Conservation (phyloP, 805 yeast genomes). For the Clavispora fructus region DNA sequence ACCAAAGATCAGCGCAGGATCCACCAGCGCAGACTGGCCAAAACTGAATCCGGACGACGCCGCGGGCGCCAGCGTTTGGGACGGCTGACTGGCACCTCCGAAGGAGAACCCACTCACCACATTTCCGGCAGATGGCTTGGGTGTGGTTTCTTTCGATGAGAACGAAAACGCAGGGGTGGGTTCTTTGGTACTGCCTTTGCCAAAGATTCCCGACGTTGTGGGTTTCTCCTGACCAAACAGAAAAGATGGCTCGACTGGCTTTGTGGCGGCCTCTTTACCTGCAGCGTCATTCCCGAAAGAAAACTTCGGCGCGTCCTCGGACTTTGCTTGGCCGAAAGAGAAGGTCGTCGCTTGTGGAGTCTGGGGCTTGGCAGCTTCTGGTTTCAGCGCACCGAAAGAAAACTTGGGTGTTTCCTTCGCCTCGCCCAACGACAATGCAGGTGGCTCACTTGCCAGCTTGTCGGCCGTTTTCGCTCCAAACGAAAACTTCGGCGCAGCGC, state of each 20-base stretch:
- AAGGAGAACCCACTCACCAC: constrained; percentile 8
- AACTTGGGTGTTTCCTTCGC: not conserved
- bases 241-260: not conserved
- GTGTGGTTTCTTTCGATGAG: constrained; percentile 6
- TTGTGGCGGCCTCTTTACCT: too few species aligned
- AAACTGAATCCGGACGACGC: constrained; percentile 11
- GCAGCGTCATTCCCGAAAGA: constrained; percentile 13
- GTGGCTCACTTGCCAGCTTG: not conserved
- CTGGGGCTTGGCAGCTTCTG: constrained; percentile 2
- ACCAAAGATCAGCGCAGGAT: constrained; percentile 30
- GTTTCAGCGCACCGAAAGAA: constrained; percentile 11
- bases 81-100: constrained; percentile 1
- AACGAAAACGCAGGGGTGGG: constrained; percentile 10
- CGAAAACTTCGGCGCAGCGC: not conserved
- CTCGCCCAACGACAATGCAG: not conserved
- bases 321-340: constrained; percentile 13
- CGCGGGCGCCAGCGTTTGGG: not conserved
- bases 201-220: not conserved
- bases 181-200: constrained; percentile 1
- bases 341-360: constrained; percentile 8
- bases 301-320: constrained; percentile 9
- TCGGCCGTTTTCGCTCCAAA: constrained; percentile 1
- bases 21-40: constrained; percentile 22
- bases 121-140: not conserved
- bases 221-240: not conserved